Evolutionary conservation across 345 rosid genomes (phyloP).

Genomic region (Salix udensis): DNA sequence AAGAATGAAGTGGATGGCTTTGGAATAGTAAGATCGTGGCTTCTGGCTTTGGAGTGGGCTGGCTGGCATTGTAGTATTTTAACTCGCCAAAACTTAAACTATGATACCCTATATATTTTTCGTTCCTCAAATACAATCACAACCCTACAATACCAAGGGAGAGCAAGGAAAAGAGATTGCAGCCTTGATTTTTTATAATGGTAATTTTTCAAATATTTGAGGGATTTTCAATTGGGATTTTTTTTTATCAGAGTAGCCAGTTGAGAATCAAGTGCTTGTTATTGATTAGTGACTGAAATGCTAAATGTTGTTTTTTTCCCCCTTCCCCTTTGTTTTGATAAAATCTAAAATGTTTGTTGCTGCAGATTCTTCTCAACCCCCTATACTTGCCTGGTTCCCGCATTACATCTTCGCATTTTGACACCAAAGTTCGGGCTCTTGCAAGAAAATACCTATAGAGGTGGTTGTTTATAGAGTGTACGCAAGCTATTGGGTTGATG

Average conservation of each 20-base stretch:
- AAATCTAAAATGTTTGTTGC: background rate
- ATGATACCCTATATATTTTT: background rate
- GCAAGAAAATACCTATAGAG: conserved; percentile 82
- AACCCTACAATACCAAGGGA: background rate
- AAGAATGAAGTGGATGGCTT: background rate
- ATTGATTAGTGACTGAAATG: conserved; percentile 12
- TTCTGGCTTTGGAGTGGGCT: too few species aligned
- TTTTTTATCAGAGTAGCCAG: background rate
- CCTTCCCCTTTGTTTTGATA: background rate
- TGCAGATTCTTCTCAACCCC: conserved; percentile 89
- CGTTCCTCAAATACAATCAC: background rate
- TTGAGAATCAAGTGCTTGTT: background rate
- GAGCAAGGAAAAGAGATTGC: background rate
- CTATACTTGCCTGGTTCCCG: conserved; percentile 91
- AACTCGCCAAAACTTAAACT: background rate
- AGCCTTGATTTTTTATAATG: background rate
- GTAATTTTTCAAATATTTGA: background rate
- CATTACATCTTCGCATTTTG: conserved; percentile 80
- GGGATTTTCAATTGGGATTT: background rate
- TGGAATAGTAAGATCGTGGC: too few species aligned
- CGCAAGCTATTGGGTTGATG: background rate
- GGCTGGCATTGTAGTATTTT: too few species aligned
- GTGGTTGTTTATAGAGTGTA: background rate
- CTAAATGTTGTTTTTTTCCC: background rate
- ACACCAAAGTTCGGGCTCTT: conserved; percentile 86